Evolutionary conservation across 31 red algal genomes (phyloP), one percentile per base, ranked within the genome.

Genomic region (Porphyra umbilicalis): DNA sequence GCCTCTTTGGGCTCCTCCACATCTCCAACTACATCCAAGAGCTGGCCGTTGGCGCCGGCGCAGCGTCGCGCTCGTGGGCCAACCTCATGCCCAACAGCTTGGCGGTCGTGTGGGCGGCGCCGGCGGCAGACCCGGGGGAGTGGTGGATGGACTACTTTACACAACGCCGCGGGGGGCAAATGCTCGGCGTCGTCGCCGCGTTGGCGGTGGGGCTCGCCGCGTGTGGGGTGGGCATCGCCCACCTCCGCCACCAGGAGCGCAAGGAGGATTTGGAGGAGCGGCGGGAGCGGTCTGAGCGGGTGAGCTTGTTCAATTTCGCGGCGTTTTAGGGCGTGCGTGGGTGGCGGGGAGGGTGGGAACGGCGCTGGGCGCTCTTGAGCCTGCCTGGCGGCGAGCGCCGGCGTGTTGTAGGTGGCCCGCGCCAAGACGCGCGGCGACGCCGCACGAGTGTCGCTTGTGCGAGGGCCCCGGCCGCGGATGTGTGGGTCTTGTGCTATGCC

Each of bases 71-170:
- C 38, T 35, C 90, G 35, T 98, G 96, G 96, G 85, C 87, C 20
- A 93, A 91, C 77, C 88, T 98, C 71, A 92, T 95, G 92, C 96
- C 96, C 36, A 98, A 98, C 82, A 93, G 93, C 5, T 83, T 98
- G 85, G 96, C 92, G n/a, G 90, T 98, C 35, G 85, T 98, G 76
- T 98, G 92, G 90, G 88, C 93, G 37, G 87, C 86, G 33, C 36
- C 74, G 7, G 87, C 81, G 35, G 89, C 35, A 9, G 81, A 88
- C 38, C 39, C 87, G 68, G 76, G 77, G 39, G 33, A 36, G 39
- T 98, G 96, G 96, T 90, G 89, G 89, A 92, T 95, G 89, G 92
- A 98, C 82, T 95, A 88, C 82, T 98, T 95, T 80, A 95, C 93
- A 57, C 92, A 94, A 80, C 80, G 90, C 71, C 83, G 92, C 33